Evolutionary conservation across 1,139 yeast genomes (phyloP).

Genomic region (Geotrichum bryndzae): DNA sequence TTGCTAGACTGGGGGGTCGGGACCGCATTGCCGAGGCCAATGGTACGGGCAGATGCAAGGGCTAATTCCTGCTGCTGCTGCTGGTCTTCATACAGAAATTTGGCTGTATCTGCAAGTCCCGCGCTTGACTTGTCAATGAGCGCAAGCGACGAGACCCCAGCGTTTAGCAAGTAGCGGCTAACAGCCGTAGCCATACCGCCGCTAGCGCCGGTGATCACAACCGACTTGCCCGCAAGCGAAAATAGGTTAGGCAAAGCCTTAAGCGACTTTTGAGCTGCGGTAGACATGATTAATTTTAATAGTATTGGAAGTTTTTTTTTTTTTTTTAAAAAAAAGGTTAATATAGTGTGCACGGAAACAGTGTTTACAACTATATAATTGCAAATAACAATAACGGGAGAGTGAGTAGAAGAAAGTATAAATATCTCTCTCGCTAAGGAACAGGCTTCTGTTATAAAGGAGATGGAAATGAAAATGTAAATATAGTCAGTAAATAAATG

Average conservation of each 20-base stretch:
- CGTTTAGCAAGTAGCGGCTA: constrained; percentile 31
- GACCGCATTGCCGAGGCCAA: not conserved
- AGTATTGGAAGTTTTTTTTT: not conserved
- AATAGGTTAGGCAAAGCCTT: constrained; percentile 10
- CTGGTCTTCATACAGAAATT: not conserved
- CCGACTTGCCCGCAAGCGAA: constrained; percentile 44
- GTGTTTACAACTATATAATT: no score
- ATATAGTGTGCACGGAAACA: no score
- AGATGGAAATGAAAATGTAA: no score
- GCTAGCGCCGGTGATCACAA: constrained; percentile 75
- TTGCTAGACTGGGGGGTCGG: not conserved
- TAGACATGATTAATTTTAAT: not conserved
- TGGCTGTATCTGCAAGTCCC: constrained; percentile 54
- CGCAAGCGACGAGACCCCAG: constrained; percentile 41
- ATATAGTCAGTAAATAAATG: no score
- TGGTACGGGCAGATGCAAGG: not conserved
- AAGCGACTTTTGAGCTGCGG: not conserved
- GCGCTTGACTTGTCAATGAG: constrained; percentile 64
- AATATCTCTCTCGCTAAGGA: no score
- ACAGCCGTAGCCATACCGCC: constrained; percentile 74
- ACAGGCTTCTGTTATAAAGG: no score
- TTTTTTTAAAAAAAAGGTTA: not conserved
- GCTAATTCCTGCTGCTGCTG: constrained; percentile 21
- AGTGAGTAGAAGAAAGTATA: no score
- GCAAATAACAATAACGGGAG: no score